These are phyloP conservation scores for Lentinus brumalis DNA, from an alignment of 768 basidiomycete genomes.

Conservation along the genomic window DNA sequence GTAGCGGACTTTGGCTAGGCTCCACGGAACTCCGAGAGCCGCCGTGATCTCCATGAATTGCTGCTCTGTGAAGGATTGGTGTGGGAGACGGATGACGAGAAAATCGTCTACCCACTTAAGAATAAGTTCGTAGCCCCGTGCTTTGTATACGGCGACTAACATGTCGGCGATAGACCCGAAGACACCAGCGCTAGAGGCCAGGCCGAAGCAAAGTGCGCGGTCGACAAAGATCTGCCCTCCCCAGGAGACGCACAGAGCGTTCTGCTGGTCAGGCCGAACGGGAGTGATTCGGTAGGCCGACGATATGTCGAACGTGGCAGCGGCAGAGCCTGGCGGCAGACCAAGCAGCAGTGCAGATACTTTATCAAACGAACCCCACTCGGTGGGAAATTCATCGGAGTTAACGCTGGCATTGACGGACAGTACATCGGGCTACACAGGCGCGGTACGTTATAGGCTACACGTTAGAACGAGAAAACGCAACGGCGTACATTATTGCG, in stretches of 20 bases:
- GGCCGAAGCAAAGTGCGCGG: constrained; percentile 34
- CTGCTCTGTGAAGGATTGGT: constrained; percentile 20
- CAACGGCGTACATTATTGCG: too few relatives aligned
- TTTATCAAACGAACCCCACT: constrained; percentile 41
- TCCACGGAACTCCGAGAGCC: constrained; percentile 37
- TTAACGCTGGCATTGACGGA: too few relatives aligned
- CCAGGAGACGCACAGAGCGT: constrained; percentile 36
- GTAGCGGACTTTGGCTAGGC: constrained; percentile 23
- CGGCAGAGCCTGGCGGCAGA: constrained; percentile 35
- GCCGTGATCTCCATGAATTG: constrained; percentile 33
- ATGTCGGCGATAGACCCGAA: constrained; percentile 40
- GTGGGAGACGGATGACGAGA: constrained; percentile 29
- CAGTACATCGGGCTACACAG: too few relatives aligned
- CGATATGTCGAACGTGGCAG: constrained; percentile 43
- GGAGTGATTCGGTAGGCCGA: constrained; percentile 42
- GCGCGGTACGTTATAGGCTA: too few relatives aligned
- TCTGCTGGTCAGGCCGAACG: constrained; percentile 37
- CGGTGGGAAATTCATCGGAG: constrained; percentile 37
- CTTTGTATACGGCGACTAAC: constrained; percentile 32
- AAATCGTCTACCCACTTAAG: constrained; percentile 47
- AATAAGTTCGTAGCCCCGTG: constrained; percentile 24
- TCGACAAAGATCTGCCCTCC: constrained; percentile 37
- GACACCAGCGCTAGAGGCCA: constrained; percentile 36
- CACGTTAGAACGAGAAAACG: too few relatives aligned
- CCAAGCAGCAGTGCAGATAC: constrained; percentile 29